phyloP scores from a whole-genome alignment of 805 yeast genomes.

The Yueomyces sp. region DNA sequence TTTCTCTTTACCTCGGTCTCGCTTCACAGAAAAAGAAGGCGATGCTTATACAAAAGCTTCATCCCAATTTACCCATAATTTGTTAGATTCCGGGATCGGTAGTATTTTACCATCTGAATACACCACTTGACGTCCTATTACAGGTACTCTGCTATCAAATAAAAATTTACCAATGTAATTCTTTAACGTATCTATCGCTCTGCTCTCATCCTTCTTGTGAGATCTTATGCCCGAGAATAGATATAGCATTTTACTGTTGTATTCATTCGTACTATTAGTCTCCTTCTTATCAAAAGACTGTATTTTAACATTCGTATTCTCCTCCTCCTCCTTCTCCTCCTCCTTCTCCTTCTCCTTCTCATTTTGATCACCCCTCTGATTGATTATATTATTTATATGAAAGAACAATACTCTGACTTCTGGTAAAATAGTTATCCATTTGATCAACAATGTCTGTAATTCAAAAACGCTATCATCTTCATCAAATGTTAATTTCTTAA shows the following conservation, averaged over 20 bases:
- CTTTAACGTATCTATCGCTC: slow-evolving; percentile 14
- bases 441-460: slow-evolving; percentile 44
- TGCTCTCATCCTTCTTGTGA: slow-evolving; percentile 10
- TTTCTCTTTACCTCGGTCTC: too few relatives aligned
- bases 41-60: neutral
- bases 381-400: slow-evolving; percentile 13
- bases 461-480: slow-evolving; percentile 45
- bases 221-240: slow-evolving; percentile 11
- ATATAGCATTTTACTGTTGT: slow-evolving; percentile 10
- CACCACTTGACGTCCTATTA: slow-evolving; percentile 14
- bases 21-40: neutral
- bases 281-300: neutral
- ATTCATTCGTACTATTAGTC: slow-evolving; percentile 1
- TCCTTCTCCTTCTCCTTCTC: slow-evolving; percentile 1
- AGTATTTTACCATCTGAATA: slow-evolving; percentile 13
- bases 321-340: neutral
- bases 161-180: slow-evolving; percentile 15
- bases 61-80: neutral
- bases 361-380: neutral
- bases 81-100: slow-evolving; percentile 2
- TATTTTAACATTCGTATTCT: slow-evolving; percentile 1
- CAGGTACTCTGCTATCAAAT: slow-evolving; percentile 10
- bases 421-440: slow-evolving; percentile 50
- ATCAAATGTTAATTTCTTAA: slow-evolving; percentile 31
- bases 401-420: slow-evolving; percentile 52